phyloP scores from a whole-genome alignment of 2,329 filamentous ascomycete genomes.

The Raffaelea arxii region DNA sequence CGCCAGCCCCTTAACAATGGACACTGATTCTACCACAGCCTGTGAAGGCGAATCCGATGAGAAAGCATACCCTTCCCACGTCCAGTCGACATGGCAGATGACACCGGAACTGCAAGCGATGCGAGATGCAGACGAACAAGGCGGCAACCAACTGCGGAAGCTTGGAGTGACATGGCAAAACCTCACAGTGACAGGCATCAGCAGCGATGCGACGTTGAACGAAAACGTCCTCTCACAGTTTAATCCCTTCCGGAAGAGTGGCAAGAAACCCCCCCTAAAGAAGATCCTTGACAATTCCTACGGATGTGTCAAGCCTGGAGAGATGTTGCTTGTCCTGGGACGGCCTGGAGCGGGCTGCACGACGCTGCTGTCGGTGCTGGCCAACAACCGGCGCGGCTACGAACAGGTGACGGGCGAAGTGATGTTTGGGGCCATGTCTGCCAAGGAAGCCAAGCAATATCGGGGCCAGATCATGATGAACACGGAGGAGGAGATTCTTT shows the following conservation, averaged over 20 bases:
- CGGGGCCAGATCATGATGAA: conserved; percentile 40
- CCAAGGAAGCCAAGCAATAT: conserved; percentile 31
- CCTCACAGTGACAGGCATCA: conserved; percentile 53
- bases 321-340: conserved; percentile 47
- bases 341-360: conserved; percentile 47
- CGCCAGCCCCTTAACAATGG: too few species aligned
- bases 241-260: conserved; percentile 42
- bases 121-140: too few species aligned
- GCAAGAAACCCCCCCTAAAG: conserved; percentile 47
- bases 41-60: too few species aligned
- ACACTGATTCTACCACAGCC: too few species aligned
- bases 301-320: conserved; percentile 41
- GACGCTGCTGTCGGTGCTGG: conserved; percentile 50
- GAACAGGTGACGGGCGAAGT: conserved; percentile 55
- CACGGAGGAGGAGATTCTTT: conserved; percentile 57
- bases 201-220: conserved; percentile 51
- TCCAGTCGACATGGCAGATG: too few species aligned
- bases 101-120: too few species aligned
- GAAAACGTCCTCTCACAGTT: conserved; percentile 53
- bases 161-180: conserved; percentile 57
- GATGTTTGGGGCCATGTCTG: conserved; percentile 44
- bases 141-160: too few species aligned
- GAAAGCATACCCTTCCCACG: too few species aligned
- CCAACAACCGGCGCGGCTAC: conserved; percentile 58
- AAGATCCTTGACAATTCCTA: conserved; percentile 56